Evolutionary conservation across 78 protist genomes (phyloP).

Genomic region (Chrysochromulina parva): DNA sequence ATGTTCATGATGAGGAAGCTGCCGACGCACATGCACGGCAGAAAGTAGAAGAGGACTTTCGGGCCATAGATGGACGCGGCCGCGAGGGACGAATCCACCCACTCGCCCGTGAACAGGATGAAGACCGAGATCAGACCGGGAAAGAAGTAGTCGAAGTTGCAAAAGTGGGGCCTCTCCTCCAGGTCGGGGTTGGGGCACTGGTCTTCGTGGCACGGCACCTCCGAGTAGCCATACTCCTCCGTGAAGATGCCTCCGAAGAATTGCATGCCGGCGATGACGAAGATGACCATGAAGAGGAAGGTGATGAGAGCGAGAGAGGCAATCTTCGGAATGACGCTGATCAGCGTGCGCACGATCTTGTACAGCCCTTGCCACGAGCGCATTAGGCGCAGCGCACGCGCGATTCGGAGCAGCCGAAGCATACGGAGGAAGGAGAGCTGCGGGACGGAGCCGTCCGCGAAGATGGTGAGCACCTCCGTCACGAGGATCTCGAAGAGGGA

Average conservation of each 20-base stretch:
- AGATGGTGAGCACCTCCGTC: background rate
- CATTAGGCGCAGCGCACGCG: conserved; percentile 16
- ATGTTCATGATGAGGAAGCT: too few species aligned
- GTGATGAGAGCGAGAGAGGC: background rate
- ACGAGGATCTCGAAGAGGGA: background rate
- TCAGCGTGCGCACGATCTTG: background rate
- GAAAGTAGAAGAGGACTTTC: too few species aligned
- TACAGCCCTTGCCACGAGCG: background rate
- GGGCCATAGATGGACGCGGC: too few species aligned
- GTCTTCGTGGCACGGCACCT: background rate
- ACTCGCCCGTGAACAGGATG: conserved; percentile 5
- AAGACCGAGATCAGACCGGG: conserved; percentile 20
- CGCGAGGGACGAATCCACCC: background rate
- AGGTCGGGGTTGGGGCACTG: too few species aligned
- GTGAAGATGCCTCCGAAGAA: conserved; percentile 25
- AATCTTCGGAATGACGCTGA: background rate
- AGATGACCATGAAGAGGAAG: background rate
- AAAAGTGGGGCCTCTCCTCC: too few species aligned
- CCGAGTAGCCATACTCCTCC: too few species aligned
- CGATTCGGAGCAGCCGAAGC: conserved; percentile 21
- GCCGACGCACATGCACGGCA: too few species aligned
- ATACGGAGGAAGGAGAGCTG: background rate
- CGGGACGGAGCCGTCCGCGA: background rate
- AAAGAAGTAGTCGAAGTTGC: background rate
- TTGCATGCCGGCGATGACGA: conserved; percentile 40